Evolutionary conservation across 768 basidiomycete species (phyloP), one percentile per base, ranked within the genome.

Genomic region (Stropharia rugosoannulata): DNA sequence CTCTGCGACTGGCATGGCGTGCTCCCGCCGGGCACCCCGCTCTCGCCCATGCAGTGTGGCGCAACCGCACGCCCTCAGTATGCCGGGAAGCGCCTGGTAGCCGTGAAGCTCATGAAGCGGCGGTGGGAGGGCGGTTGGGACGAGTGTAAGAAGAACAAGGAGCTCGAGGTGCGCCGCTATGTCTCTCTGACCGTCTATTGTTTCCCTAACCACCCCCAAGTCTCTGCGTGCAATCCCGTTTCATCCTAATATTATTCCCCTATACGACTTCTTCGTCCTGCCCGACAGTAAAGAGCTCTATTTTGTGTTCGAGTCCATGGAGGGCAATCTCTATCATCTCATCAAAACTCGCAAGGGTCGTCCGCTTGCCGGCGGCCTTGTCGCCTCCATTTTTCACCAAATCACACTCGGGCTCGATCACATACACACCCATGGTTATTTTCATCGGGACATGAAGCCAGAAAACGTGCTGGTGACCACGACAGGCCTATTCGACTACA

Each of bases 251-350:
- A 93, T 99, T 74, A 98, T 99, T 70, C 96, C 97, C 56, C 81
- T 99, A 63, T 99, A 98, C 79, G 97, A 99, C 74, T 95, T 93
- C 67, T 99, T 98, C 78, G 90, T 99, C 62, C 85, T 95, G n/a
- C 97, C 97, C 4, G 84, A 87, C 62, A 83, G 93, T 58, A 93
- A 93, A 72, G 95, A 99, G 73, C 91, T 99, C 64, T 97, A 98
- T 73, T 98, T 98, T 67, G 96, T 98, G 45, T 99, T 99, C 73
- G 97, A 99, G 74, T 95, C 95, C 66, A 98, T 99, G 97, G 97
- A 99, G 73, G 97, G 97, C 66, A 98, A 99, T 73, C 85, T 99
- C 46, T 99, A 96, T 74, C 97, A 99, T 70, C 90, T 99, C 76
- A 96, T 98, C 74, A 98, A 96, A 76, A 86, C 95, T 45, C 88